phyloP scores from a whole-genome alignment of 495 filamentous ascomycete genomes.

The Trichoderma virens region DNA sequence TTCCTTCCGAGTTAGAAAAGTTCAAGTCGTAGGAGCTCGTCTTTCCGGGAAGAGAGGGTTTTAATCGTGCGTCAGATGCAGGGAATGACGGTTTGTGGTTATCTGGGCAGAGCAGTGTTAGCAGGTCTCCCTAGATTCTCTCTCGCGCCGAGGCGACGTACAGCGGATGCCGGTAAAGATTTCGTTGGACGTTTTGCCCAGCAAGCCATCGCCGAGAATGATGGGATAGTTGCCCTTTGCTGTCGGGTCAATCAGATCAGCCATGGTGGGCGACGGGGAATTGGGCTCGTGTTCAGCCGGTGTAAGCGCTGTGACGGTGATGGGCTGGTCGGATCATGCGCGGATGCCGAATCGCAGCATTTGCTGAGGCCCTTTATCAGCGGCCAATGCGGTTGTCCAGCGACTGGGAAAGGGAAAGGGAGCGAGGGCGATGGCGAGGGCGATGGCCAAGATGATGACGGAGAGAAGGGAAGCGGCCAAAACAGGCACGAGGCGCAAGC shows the following conservation, averaged over 20 bases:
- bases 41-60: constrained; percentile 31
- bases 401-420: too few relatives aligned
- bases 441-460: too few relatives aligned
- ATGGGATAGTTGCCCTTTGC: constrained; percentile 47
- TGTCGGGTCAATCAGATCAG: constrained; percentile 32
- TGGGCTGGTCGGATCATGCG: neutral
- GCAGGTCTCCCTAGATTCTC: neutral
- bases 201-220: constrained; percentile 46
- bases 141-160: constrained; percentile 21
- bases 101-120: constrained; percentile 27
- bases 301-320: neutral
- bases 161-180: constrained; percentile 45
- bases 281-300: neutral
- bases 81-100: constrained; percentile 43
- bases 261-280: constrained; percentile 5
- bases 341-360: too few relatives aligned
- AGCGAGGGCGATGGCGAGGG: too few relatives aligned
- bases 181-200: constrained; percentile 45
- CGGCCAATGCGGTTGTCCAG: neutral
- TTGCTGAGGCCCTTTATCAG: neutral
- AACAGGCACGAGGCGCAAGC: too few relatives aligned
- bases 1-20: constrained; percentile 39
- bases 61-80: constrained; percentile 37
- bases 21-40: constrained; percentile 37
- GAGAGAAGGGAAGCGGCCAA: neutral